Conservation (phyloP, 495 filamentous ascomycete genomes). For the Xylaria longipes region DNA sequence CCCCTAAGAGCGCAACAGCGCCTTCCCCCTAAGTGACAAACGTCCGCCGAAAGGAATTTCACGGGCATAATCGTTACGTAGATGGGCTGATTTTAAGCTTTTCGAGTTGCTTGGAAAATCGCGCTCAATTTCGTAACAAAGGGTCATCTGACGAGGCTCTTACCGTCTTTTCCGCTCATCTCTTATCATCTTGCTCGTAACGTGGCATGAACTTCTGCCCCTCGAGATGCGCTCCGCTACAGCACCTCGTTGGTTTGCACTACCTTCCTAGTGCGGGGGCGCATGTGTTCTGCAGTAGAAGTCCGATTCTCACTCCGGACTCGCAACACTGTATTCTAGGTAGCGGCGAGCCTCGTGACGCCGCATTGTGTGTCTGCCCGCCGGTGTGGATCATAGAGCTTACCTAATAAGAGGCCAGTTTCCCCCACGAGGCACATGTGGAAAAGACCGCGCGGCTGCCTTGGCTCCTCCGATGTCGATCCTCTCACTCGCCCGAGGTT, state of each 20-base stretch:
- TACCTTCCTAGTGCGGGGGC: not conserved
- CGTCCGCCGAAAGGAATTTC: slow-evolving; percentile 14
- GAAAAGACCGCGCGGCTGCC: not conserved
- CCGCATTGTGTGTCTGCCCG: not conserved
- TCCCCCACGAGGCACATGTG: not conserved
- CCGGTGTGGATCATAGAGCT: not conserved
- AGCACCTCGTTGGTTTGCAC: not conserved
- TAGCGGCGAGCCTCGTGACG: not conserved
- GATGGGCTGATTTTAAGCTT: not conserved
- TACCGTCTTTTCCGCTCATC: slow-evolving; percentile 11
- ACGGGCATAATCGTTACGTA: slow-evolving; percentile 21
- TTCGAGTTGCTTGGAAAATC: not conserved
- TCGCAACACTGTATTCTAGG: not conserved
- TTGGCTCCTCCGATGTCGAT: not conserved
- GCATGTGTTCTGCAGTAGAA: not conserved
- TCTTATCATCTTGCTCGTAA: not conserved
- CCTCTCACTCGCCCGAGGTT: not conserved
- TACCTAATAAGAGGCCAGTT: not conserved
- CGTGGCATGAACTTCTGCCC: not conserved
- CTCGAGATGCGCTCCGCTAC: not conserved
- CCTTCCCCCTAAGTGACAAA: slow-evolving; percentile 24
- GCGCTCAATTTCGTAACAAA: not conserved
- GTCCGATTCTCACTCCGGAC: slow-evolving; percentile 6
- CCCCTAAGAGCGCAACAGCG: not conserved
- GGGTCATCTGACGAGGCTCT: slow-evolving; percentile 13